Evolutionary conservation across 164 flowering plant genomes (phyloP).

Genomic region (Cinnamomum micranthum): DNA sequence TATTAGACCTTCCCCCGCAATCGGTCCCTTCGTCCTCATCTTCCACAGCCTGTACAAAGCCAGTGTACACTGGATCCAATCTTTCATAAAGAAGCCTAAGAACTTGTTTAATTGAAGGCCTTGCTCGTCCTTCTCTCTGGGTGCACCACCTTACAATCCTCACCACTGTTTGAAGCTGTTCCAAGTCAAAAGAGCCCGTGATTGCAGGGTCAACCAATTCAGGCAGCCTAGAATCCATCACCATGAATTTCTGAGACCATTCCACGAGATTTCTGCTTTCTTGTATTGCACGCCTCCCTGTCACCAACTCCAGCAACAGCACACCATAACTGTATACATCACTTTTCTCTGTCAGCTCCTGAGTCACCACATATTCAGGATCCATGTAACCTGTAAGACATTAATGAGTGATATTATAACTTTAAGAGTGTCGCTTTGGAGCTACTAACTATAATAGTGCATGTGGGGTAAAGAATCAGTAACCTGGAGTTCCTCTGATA

Average conservation of each 20-base stretch:
- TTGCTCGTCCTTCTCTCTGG: conserved; percentile 64
- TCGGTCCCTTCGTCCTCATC: conserved; percentile 56
- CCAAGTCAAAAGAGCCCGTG: conserved; percentile 54
- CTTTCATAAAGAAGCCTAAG: conserved; percentile 80
- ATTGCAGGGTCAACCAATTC: conserved; percentile 77
- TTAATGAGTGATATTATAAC: background rate
- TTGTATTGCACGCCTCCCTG: conserved; percentile 71
- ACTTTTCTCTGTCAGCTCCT: conserved; percentile 94
- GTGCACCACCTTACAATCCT: conserved; percentile 87
- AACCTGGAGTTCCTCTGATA: conserved; percentile 96
- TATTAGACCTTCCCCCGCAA: conserved; percentile 45
- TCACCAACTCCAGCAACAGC: conserved; percentile 73
- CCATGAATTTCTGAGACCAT: conserved; percentile 61
- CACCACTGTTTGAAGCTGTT: conserved; percentile 69
- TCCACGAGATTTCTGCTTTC: conserved; percentile 84
- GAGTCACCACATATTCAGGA: conserved; percentile 86
- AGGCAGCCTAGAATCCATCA: conserved; percentile 48
- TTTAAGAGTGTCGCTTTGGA: background rate
- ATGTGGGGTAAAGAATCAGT: conserved; percentile 7
- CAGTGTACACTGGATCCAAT: conserved; percentile 69
- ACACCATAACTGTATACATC: conserved; percentile 97
- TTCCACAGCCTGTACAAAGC: conserved; percentile 56
- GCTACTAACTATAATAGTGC: background rate
- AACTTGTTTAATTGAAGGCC: conserved; percentile 95
- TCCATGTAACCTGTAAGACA: conserved; percentile 85